Base-by-base conservation (phyloP, 2,329 filamentous ascomycete genomes). In the Trichoderma pleuroti region DNA sequence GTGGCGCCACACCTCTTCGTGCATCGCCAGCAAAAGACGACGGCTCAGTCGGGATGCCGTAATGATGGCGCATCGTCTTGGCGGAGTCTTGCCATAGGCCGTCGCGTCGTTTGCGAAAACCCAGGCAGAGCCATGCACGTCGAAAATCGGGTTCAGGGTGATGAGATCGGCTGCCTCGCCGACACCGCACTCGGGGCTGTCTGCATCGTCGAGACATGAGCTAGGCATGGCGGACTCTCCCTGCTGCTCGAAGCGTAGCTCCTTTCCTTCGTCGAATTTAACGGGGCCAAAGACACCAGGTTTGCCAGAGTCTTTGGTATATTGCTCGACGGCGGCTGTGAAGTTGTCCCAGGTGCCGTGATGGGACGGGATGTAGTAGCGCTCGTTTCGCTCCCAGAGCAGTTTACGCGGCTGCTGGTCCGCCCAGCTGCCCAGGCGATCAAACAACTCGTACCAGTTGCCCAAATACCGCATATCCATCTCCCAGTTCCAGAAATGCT, bases 331-430 rank as follows among this genome's bases (percentile, higher is more conserved):
- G 76, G 88, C 86, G 18, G 86, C 82, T 10, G 86, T 88, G 78
- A 94, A 94, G 76, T 93, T 89, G 49, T 91, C 87, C 90, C 90
- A 94, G 32, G 83, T 84, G 34, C 91, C 91, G 75, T 94, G 92
- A 39, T 90, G 84, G 0, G 84, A 82, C 0, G 92, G 92, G 10
- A 94, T 88, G 78, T 93, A 95, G 81, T 94, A 95, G 72, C 91
- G 90, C 28, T 89, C 86, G 63, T 89, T 91, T 61, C 92, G 88
- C 78, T 95, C 92, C 92, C 92, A 95, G 11, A 93, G 84, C n/a
- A 89, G 88, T 72, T 88, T 87, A 32, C 92, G 87, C 2, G 90
- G 88, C 77, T 95, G 92, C 62, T 87, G 79, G 70, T 85, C 86
- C 2, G 90, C 88, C 89, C 92, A 95, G 59, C 85, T 82, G 16